Conservation (phyloP, 2,329 filamentous ascomycete species). For the Aspergillus udagawae region DNA sequence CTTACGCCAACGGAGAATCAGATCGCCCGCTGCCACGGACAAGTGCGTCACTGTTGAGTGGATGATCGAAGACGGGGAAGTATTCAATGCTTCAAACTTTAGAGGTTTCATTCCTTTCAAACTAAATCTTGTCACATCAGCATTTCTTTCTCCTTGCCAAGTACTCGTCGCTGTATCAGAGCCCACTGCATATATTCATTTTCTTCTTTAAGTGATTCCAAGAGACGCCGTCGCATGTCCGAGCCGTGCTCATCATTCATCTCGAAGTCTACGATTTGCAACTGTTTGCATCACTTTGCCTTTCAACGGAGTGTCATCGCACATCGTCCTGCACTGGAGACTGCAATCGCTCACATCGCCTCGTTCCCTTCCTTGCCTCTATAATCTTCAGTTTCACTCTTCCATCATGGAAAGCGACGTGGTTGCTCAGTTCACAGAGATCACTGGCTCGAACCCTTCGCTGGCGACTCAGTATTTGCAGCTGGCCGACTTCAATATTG, state of each 20-base stretch:
- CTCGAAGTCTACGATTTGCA: slow-evolving; percentile 23
- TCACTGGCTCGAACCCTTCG: slow-evolving; percentile 71
- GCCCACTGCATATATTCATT: not conserved
- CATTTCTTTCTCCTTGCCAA: not conserved
- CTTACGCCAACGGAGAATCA: not conserved
- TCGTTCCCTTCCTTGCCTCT: not conserved
- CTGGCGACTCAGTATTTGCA: slow-evolving; percentile 79
- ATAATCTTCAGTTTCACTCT: not conserved
- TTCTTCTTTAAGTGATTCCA: not conserved
- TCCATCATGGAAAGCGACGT: slow-evolving; percentile 62
- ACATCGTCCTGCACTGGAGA: slow-evolving; percentile 2
- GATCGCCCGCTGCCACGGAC: not conserved
- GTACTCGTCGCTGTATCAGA: not conserved
- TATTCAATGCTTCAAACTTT: not conserved
- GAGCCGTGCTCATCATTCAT: not conserved
- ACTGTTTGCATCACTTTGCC: slow-evolving; percentile 25
- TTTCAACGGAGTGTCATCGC: slow-evolving; percentile 11
- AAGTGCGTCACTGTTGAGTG: slow-evolving; percentile 10
- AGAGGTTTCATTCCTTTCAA: not conserved
- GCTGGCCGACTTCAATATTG: slow-evolving; percentile 76
- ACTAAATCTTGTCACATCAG: not conserved
- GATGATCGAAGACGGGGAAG: slow-evolving; percentile 6
- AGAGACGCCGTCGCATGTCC: not conserved
- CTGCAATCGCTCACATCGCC: not conserved
- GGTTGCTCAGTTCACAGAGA: slow-evolving; percentile 71